Evolutionary conservation across 1,139 yeast species (phyloP).

Genomic region (Yamadazyma conglobata): DNA sequence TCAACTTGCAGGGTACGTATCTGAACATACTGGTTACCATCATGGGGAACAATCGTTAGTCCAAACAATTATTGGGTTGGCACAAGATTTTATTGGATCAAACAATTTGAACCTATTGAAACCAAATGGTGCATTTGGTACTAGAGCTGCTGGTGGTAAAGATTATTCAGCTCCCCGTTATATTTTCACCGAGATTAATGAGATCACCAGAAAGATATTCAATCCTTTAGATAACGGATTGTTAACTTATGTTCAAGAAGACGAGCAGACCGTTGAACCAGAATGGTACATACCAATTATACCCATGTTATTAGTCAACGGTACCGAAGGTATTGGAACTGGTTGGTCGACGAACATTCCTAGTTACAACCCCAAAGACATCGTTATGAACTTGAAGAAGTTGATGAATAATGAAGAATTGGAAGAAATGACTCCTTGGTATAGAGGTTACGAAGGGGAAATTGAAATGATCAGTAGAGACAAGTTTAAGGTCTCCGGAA

Average conservation of each 20-base stretch:
- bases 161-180: slow-evolving; percentile 99
- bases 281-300: slow-evolving; percentile 91
- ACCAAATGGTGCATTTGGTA: slow-evolving; percentile 97
- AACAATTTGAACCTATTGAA: slow-evolving; percentile 80
- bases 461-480: slow-evolving; percentile 64
- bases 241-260: slow-evolving; percentile 81
- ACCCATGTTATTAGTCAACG: slow-evolving; percentile 92
- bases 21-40: slow-evolving; percentile 90
- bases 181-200: slow-evolving; percentile 81
- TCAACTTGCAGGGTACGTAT: slow-evolving; percentile 84
- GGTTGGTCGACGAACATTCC: slow-evolving; percentile 98
- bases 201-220: slow-evolving; percentile 72
- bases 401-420: slow-evolving; percentile 73
- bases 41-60: slow-evolving; percentile 90
- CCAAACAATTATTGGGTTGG: slow-evolving; percentile 89
- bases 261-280: slow-evolving; percentile 92
- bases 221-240: slow-evolving; percentile 79
- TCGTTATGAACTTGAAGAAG: slow-evolving; percentile 68
- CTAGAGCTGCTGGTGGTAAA: slow-evolving; percentile 96
- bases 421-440: slow-evolving; percentile 88
- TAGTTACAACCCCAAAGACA: slow-evolving; percentile 80
- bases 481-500: slow-evolving; percentile 73
- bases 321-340: slow-evolving; percentile 98
- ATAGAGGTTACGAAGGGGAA: slow-evolving; percentile 89
- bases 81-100: slow-evolving; percentile 92